phyloP scores from a whole-genome alignment of 2,329 filamentous ascomycete genomes.

The Aspergillus ochraceus region DNA sequence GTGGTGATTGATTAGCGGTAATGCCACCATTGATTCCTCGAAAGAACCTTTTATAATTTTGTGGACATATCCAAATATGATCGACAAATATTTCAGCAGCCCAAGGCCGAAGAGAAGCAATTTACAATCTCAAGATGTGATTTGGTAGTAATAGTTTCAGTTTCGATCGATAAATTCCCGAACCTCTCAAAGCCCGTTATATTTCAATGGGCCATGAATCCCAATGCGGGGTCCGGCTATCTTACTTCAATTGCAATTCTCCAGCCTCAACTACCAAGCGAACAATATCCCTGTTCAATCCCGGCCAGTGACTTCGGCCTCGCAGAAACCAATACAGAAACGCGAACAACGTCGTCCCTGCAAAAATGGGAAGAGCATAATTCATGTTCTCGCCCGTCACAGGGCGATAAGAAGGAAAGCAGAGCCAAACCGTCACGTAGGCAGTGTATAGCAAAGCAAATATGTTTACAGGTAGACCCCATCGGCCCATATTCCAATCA shows the following conservation, averaged over 20 bases:
- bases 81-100: too few species aligned
- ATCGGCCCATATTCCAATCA: slow-evolving; percentile 16
- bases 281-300: slow-evolving; percentile 3
- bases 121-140: too few species aligned
- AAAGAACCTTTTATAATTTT: too few species aligned
- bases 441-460: slow-evolving; percentile 31
- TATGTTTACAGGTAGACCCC: slow-evolving; percentile 34
- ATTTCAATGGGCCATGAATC: too few species aligned
- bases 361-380: slow-evolving; percentile 1
- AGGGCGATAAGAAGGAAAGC: slow-evolving; percentile 2
- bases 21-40: too few species aligned
- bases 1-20: not conserved
- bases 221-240: not conserved
- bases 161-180: too few species aligned
- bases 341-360: not conserved
- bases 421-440: not conserved
- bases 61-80: too few species aligned
- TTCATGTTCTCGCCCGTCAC: slow-evolving; percentile 7
- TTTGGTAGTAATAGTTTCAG: too few species aligned
- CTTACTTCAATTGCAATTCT: slow-evolving; percentile 1
- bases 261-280: slow-evolving; percentile 3
- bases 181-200: too few species aligned
- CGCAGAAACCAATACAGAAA: slow-evolving; percentile 2
- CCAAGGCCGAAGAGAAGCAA: too few species aligned
- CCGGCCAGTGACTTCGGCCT: not conserved